Percentiles rank a stretch among this genome's conserved stretches.
These are phyloP conservation scores for Didymella pomorum DNA, from an alignment of 2,329 filamentous ascomycete species.

Conservation along the genomic window DNA sequence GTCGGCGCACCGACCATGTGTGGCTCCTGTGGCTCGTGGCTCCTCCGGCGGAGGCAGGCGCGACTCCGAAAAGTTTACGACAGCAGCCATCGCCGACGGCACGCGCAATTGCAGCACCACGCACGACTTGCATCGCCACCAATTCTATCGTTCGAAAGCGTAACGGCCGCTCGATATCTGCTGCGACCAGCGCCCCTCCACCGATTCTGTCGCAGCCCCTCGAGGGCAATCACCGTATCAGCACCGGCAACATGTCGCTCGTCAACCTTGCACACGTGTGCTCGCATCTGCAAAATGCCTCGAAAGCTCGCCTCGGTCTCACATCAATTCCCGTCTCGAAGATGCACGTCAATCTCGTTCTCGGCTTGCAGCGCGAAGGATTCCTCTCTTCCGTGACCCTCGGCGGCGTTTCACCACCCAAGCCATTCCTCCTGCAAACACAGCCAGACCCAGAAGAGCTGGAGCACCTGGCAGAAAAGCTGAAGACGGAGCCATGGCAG, in stretches of 20 bases:
- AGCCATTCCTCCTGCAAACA: conserved; percentile 46
- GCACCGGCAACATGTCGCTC: conserved; percentile 68
- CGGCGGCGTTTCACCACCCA: conserved; percentile 65
- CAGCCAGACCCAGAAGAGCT: conserved; percentile 38
- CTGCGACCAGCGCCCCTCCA: neutral
- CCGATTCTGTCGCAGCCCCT: conserved; percentile 32
- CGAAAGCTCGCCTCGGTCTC: conserved; percentile 80
- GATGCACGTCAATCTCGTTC: conserved; percentile 76
- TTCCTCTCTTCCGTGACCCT: conserved; percentile 84
- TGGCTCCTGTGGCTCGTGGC: conserved; percentile 1
- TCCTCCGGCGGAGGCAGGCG: conserved; percentile 20
- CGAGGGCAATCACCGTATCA: conserved; percentile 34
- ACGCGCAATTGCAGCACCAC: conserved; percentile 36
- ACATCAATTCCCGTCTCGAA: conserved; percentile 85
- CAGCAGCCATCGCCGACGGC: conserved; percentile 27
- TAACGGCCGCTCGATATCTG: neutral
- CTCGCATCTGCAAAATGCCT: conserved; percentile 90
- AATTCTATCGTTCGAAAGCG: neutral
- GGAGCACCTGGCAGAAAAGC: conserved; percentile 43
- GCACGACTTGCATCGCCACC: conserved; percentile 18
- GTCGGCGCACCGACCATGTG: conserved; percentile 1
- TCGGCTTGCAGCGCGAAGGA: conserved; percentile 82
- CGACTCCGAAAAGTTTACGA: conserved; percentile 44
- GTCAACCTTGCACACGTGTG: conserved; percentile 79
- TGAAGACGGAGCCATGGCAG: conserved; percentile 53